Evolutionary conservation across 2,329 filamentous ascomycete species (phyloP).

Genomic region (Paecilomyces sp.): DNA sequence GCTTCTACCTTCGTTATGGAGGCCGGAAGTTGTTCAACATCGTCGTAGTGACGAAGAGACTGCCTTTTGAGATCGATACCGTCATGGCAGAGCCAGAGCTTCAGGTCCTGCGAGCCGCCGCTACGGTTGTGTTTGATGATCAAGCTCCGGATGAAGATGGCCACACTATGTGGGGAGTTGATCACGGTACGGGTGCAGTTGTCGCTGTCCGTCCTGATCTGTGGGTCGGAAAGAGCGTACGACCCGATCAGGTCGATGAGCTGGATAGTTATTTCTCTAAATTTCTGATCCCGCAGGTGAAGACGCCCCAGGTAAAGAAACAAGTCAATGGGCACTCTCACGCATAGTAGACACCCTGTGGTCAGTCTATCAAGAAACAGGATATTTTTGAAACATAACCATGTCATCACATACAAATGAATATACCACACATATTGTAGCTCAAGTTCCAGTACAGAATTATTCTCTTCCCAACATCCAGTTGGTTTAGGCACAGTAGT

Average conservation of each 20-base stretch:
- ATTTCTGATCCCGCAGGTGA: background rate
- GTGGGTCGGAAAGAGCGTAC: background rate
- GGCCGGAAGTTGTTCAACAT: background rate
- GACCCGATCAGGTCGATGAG: background rate
- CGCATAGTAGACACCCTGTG: background rate
- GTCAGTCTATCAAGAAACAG: background rate
- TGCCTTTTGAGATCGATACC: background rate
- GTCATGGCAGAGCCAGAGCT: background rate
- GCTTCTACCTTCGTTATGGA: background rate
- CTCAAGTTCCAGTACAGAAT: background rate
- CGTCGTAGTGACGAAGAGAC: background rate
- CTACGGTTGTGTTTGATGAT: background rate
- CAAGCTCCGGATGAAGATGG: background rate
- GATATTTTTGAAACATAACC: background rate
- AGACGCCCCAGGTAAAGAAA: background rate
- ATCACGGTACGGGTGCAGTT: background rate
- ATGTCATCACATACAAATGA: background rate
- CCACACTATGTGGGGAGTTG: background rate
- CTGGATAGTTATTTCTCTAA: background rate
- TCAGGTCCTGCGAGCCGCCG: background rate
- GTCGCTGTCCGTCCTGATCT: background rate
- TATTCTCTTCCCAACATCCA: background rate
- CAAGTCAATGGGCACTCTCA: background rate
- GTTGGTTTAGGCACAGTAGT: background rate
- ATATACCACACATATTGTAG: background rate